Evolutionary conservation across 2,329 filamentous ascomycete species (phyloP).

Genomic region (Pseudogymnoascus sp.): DNA sequence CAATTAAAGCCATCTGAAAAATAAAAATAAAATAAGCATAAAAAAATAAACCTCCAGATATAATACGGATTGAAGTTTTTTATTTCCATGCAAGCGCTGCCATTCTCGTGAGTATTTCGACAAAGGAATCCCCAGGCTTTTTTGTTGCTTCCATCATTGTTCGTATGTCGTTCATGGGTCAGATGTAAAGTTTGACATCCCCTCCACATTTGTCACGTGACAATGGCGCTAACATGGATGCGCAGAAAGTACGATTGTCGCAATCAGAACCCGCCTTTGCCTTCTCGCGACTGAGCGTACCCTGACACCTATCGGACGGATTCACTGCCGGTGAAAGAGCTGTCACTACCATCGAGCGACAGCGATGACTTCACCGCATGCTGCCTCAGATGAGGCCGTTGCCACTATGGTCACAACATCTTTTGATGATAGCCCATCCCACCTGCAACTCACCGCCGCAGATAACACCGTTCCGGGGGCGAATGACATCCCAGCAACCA

Average conservation of each 20-base stretch:
- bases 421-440: slow-evolving; percentile 10
- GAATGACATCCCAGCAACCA: neutral
- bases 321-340: slow-evolving; percentile 25
- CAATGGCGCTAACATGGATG: neutral
- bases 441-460: slow-evolving; percentile 12
- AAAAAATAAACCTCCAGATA: neutral
- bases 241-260: slow-evolving; percentile 5
- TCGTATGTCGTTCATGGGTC: neutral
- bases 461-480: slow-evolving; percentile 8
- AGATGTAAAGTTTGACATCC: neutral
- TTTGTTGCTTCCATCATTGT: neutral
- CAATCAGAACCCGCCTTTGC: slow-evolving; percentile 8
- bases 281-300: slow-evolving; percentile 1
- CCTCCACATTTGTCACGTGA: slow-evolving; percentile 1
- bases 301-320: slow-evolving; percentile 8
- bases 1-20: neutral
- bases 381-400: slow-evolving; percentile 13
- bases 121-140: neutral
- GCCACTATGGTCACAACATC: slow-evolving; percentile 14
- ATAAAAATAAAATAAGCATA: neutral
- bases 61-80: neutral
- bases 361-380: slow-evolving; percentile 29
- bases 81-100: neutral
- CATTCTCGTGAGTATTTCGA: neutral
- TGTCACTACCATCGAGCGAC: slow-evolving; percentile 23